Evolutionary conservation across 78 protist genomes (phyloP), one percentile per base, ranked within the genome.

Genomic region (Andalucia godoyi): DNA sequence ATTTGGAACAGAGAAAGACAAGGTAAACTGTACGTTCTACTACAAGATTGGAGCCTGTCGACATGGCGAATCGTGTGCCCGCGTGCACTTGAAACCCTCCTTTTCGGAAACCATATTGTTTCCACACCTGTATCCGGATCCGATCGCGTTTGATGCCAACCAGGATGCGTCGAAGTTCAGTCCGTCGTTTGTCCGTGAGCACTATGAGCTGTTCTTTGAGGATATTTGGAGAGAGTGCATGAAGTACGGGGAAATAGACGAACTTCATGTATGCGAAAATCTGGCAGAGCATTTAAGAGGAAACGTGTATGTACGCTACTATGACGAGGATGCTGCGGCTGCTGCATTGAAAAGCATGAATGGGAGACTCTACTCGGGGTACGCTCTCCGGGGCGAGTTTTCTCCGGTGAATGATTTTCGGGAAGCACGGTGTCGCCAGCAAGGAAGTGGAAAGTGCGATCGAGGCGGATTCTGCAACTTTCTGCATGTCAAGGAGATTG

Each of bases 31-130:
- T 40, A 90, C 95, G 13, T 97, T 95, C 84, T 97, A 89, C 85
- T 86, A 57, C 76, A 92, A 95, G 70, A 92, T 94, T 27, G 99
- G 99, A 37, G 98, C 98, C 27, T 97, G 98, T 80, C 85, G 99
- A 23, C 99, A 97, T 70, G 99, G 99, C 15, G 98, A 92, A 38
- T 71, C 91, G 25, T 97, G 99, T 72, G 69, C 91, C 7, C 79
- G 97, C 30, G 43, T 64, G 61, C 99, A 97, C 83, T 83, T 76
- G 76, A 77, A 77, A 63, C 99, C 99, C 25, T 60, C 78, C 34
- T 49, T 76, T 27, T 57, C 81, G 13, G 95, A 91, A 43, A 90
- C 95, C 25, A 52, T 97, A 4, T 64, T 97, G 29, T 29, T 95
- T 29, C 87, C 81, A 30, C 89, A 89, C 74, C 50, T 95, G 66